Conservation (phyloP, 1,284 basidiomycete genomes). For the Mycena citricolor region DNA sequence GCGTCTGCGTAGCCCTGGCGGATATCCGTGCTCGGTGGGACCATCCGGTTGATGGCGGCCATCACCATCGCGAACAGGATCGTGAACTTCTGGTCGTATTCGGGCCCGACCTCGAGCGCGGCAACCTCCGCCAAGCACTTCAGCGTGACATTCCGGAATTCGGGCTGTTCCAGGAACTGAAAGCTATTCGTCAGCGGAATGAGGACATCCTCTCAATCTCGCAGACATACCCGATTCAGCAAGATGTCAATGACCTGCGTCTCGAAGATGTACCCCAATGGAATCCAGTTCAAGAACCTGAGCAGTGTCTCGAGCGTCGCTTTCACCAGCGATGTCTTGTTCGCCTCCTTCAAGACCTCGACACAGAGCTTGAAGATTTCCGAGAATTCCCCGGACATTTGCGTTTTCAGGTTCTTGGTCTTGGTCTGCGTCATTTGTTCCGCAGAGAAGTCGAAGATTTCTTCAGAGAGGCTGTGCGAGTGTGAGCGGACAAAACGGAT, state of each 20-base stretch:
- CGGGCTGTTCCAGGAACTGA: slow-evolving; percentile 93
- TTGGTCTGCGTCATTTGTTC: slow-evolving; percentile 99
- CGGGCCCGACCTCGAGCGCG: slow-evolving; percentile 88
- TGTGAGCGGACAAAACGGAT: neutral
- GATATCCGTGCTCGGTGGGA: slow-evolving; percentile 94
- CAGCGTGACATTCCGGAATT: slow-evolving; percentile 96
- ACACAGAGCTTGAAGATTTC: slow-evolving; percentile 95
- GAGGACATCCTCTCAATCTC: slow-evolving; percentile 6
- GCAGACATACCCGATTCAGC: slow-evolving; percentile 72
- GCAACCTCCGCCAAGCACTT: slow-evolving; percentile 98
- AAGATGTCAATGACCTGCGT: slow-evolving; percentile 96
- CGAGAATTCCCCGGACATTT: slow-evolving; percentile 95
- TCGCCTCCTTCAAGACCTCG: slow-evolving; percentile 95
- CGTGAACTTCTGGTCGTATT: slow-evolving; percentile 98
- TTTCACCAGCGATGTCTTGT: slow-evolving; percentile 93
- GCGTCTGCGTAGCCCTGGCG: slow-evolving; percentile 90
- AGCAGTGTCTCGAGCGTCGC: slow-evolving; percentile 95
- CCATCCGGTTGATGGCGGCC: slow-evolving; percentile 95
- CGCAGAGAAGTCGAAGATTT: slow-evolving; percentile 98
- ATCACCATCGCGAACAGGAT: slow-evolving; percentile 98
- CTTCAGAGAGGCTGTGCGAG: slow-evolving; percentile 71
- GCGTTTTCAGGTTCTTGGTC: slow-evolving; percentile 96
- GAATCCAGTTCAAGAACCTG: slow-evolving; percentile 99
- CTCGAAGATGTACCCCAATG: slow-evolving; percentile 98
- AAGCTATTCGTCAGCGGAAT: slow-evolving; percentile 11